Evolutionary conservation across 192 early-diverging fungal species (phyloP).

Genomic region (Coemansia sp.): DNA sequence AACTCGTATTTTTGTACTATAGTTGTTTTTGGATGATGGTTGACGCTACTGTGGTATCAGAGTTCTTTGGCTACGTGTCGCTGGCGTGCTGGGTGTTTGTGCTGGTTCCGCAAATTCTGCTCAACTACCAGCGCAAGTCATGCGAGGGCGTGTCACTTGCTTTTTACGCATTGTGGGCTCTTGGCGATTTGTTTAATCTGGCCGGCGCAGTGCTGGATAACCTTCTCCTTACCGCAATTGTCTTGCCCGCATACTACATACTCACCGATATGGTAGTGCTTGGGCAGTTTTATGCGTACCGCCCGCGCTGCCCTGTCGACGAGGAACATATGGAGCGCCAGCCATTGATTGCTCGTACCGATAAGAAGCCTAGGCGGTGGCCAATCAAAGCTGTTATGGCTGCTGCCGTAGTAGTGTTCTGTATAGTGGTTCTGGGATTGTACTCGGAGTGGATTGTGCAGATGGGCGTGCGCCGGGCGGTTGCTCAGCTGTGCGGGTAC

Average conservation of each 20-base stretch:
- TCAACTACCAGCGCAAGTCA: conserved; percentile 73
- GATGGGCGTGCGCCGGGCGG: conserved; percentile 21
- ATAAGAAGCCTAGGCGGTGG: background rate
- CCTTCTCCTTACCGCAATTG: conserved; percentile 66
- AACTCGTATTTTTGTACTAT: background rate
- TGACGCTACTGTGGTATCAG: conserved; percentile 16
- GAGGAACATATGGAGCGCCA: background rate
- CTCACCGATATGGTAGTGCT: conserved; percentile 68
- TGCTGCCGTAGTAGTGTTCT: background rate
- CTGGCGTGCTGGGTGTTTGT: conserved; percentile 78
- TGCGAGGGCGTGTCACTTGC: conserved; percentile 71
- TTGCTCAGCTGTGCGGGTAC: conserved; percentile 72
- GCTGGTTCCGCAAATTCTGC: conserved; percentile 73
- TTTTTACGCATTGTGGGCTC: conserved; percentile 74
- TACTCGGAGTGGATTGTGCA: conserved; percentile 20
- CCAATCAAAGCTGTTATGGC: background rate
- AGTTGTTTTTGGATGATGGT: conserved; percentile 2
- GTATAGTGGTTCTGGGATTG: background rate
- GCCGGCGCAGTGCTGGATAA: conserved; percentile 66
- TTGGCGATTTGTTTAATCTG: conserved; percentile 75
- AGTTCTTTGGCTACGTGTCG: conserved; percentile 62
- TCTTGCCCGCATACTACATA: conserved; percentile 70
- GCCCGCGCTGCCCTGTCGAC: background rate
- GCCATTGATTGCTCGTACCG: background rate
- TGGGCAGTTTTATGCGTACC: conserved; percentile 64